Evolutionary conservation across 768 basidiomycete genomes (phyloP), one percentile per base, ranked within the genome.

Genomic region (Boletellus emodensis): DNA sequence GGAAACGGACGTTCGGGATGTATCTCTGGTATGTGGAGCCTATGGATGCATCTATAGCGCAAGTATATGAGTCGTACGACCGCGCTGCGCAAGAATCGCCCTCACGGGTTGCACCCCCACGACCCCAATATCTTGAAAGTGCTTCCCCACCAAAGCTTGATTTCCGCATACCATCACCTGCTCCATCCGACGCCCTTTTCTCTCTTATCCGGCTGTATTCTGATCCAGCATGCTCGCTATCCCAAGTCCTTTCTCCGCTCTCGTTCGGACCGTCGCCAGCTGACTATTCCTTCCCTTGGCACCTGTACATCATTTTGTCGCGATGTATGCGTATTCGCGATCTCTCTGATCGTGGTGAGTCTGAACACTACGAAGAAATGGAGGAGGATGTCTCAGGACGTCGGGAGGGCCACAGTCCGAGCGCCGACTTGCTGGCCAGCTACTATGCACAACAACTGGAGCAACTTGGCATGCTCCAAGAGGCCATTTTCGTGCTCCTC

Each of bases 1-100:
- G 96, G 96, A 94, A 93, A 66, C 82, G 93, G 17, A 85, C 85
- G 1, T 90, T 98, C 63, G 96, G 91, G 3, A 71, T 97, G 39
- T 85, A 85, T 53, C 71, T 98, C 30, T 99, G 96, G 96, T 97
- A 85, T 65, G 83, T 83, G 1, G 77, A 84, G 38, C 76, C 82
- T 3, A 75, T 91, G 56, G 80, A 88, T 52, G 77, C 85, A 3
- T 73, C 89, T 4, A 80, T 93, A 51, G 72, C 81, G 2, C 79
- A 87, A 38, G 84, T 85, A 1, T 84, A 90, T 57, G 67, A 75
- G 11, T 70, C 78, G 1, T 95, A 87, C 64, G 75, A 80, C 30
- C 62, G 68, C 12, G 68, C 71, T 12, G 66, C 67, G 55, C 72
- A 69, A 51, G 61, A 71, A 53, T 61, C 67, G 40, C 54, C 72